These are phyloP conservation scores for Claviceps monticola DNA, from an alignment of 2,329 filamentous ascomycete genomes.

Conservation along the genomic window DNA sequence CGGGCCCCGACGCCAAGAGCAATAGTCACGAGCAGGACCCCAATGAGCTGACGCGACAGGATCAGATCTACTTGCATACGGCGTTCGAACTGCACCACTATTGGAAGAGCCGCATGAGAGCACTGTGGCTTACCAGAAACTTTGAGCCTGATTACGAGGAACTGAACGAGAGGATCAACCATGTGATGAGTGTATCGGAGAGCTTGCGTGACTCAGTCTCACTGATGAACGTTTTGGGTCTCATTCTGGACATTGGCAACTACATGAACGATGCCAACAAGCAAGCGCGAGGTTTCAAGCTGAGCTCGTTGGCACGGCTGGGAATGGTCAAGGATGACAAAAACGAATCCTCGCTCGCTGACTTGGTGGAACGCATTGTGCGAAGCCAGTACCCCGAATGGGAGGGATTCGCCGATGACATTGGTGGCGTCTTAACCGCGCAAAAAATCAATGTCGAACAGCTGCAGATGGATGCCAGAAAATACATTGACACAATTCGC, in stretches of 20 bases:
- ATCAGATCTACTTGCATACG: conserved; percentile 89
- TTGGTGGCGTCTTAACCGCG: conserved; percentile 58
- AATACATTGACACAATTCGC: conserved; percentile 87
- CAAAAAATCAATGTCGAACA: conserved; percentile 96
- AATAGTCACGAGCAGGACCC: conserved; percentile 77
- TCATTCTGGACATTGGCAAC: conserved; percentile 96
- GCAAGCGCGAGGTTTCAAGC: conserved; percentile 94
- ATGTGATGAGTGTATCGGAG: conserved; percentile 80
- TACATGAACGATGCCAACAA: conserved; percentile 99
- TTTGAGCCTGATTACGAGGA: conserved; percentile 88
- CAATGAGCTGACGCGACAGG: conserved; percentile 75
- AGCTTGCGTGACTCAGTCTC: conserved; percentile 81
- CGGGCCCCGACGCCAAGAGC: conserved; percentile 66
- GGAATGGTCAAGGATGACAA: conserved; percentile 99
- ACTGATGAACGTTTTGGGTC: conserved; percentile 86
- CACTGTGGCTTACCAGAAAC: conserved; percentile 67
- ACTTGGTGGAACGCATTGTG: conserved; percentile 91
- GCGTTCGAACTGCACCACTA: conserved; percentile 93
- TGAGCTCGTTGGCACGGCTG: conserved; percentile 80
- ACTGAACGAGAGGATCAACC: conserved; percentile 68
- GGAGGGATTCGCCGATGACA: conserved; percentile 79
- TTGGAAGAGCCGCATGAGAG: conserved; percentile 96
- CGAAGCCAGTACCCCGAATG: conserved; percentile 93
- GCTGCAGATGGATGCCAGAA: conserved; percentile 72
- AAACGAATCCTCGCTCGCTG: conserved; percentile 91